Evolutionary conservation across 345 rosid genomes (phyloP), one percentile per base, ranked within the genome.

Genomic region (Populus deltoides): DNA sequence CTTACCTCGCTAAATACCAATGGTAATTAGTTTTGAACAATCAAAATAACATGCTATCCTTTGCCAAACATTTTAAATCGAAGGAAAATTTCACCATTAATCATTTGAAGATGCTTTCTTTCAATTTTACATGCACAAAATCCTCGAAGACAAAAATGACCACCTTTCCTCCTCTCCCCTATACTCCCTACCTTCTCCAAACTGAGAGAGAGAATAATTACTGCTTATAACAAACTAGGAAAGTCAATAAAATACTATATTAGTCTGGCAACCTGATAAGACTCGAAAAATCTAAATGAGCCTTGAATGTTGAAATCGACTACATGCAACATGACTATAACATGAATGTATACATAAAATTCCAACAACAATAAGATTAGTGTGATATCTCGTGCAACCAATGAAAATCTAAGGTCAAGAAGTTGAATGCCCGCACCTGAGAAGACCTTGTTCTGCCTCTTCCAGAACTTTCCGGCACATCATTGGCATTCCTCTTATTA

Each of bases 401-500:
- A 24, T 75, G 45, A 18, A 41, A 24, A 25, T 11, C 41, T 17
- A 49, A 53, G 38, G 27, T 12, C 66, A 66, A 68, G 3, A 70
- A 47, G 75, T 63, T 31, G 61, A 70, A 70, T 71, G 75, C 27
- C 41, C 86, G 47, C 82, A 94, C 98, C 98, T 92, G 91, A 75
- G 85, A 82, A 73, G 89, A 83, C 68, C 82, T 90, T 66, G 81
- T 78, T 75, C 76, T 71, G 77, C 78, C 86, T 74, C 85, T 81
- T 81, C 80, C 76, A 85, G 91, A 91, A 83, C 89, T 86, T 81
- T 90, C 90, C 74, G 89, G 79, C 55, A 71, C 66, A 71, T 78
- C 81, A 8, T 36, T 68, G 65, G 53, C 77, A 78, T 82, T 77
- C 45, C 73, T 85, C 25, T 75, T 83, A 49, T 75, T 87, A 74